Evolutionary conservation across 371 early-diverging fungal species (phyloP), one percentile per base, ranked within the genome.

Genomic region (Parasitella parasitica): DNA sequence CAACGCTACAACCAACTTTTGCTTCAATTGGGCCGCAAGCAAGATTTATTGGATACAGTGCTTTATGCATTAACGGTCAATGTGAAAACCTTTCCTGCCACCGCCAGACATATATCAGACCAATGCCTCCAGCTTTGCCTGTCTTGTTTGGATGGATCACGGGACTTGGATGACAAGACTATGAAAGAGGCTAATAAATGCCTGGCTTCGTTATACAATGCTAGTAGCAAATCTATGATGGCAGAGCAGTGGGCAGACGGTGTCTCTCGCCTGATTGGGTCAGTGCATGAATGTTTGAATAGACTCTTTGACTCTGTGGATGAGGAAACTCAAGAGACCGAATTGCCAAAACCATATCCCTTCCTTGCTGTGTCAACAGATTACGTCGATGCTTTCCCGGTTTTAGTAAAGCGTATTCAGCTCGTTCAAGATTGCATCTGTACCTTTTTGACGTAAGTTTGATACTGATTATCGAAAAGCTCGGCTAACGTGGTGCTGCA

Each of bases 271-370:
- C 28, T 86, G 24, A 67, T 86, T 54, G 84, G 85, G 46, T 78
- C 86, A 11, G 65, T 80, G 16, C 83, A 88, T 54, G 61, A 69
- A 34, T 70, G 74, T 24, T 61, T 86, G 54, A 78, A 84, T 51
- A 60, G 70, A 34, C 67, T 88, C 8, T 84, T 85, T 61, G 76
- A 75, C 53, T 81, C 82, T 1, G 63, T 88, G 0, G 86, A 86
- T 56, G 88, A 88, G 84, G 80, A 80, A 43, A 55, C 62, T 3
- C 34, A 48, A 20, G 61, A 59, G 4, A 26, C 56, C 5, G 69
- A 71, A 27, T 48, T 63, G 30, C 52, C 59, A 26, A 36, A 67
- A 9, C 39, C 57, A 13, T 79, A 69, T 62, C 66, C 76, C 9
- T 72, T 75, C 32, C 57, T 70, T 20, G 27, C 71, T 8, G 61